These are phyloP conservation scores for Myrmaecium sp. DNA, from an alignment of 2,329 filamentous ascomycete genomes.

Conservation along the genomic window DNA sequence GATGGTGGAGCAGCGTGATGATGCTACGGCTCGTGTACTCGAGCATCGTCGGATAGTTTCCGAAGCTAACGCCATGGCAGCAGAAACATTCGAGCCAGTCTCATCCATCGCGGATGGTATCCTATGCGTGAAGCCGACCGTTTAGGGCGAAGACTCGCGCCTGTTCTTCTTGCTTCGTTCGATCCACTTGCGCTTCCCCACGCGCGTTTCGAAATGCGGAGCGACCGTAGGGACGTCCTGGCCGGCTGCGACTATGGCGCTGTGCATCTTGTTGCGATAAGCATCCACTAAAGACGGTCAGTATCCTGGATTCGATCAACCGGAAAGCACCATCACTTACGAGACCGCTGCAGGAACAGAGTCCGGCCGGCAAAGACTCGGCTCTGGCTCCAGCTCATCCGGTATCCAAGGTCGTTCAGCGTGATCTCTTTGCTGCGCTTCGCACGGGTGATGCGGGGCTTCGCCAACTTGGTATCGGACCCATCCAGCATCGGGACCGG, in stretches of 20 bases:
- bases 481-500: slow-evolving; percentile 42
- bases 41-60: no score
- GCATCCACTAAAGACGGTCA: slow-evolving; percentile 54
- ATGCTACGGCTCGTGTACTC: no score
- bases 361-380: slow-evolving; percentile 75
- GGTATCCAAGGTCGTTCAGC: slow-evolving; percentile 81
- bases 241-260: slow-evolving; percentile 60
- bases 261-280: slow-evolving; percentile 81
- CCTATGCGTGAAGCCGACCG: no score
- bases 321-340: slow-evolving; percentile 42
- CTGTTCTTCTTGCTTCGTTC: slow-evolving; percentile 28
- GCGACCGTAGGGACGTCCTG: slow-evolving; percentile 58
- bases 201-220: slow-evolving; percentile 76
- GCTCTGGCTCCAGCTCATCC: slow-evolving; percentile 94
- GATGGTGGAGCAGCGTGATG: no score
- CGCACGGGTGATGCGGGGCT: slow-evolving; percentile 55
- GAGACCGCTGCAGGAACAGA: slow-evolving; percentile 75
- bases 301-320: slow-evolving; percentile 5
- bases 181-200: slow-evolving; percentile 54
- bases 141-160: slow-evolving; percentile 15
- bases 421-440: slow-evolving; percentile 70
- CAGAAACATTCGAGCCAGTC: no score
- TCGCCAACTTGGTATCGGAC: slow-evolving; percentile 53
- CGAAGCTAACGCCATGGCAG: no score
- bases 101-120: no score